These are phyloP conservation scores for Eurotiales sp. DNA, from an alignment of 2,329 filamentous ascomycete species.

Conservation along the genomic window DNA sequence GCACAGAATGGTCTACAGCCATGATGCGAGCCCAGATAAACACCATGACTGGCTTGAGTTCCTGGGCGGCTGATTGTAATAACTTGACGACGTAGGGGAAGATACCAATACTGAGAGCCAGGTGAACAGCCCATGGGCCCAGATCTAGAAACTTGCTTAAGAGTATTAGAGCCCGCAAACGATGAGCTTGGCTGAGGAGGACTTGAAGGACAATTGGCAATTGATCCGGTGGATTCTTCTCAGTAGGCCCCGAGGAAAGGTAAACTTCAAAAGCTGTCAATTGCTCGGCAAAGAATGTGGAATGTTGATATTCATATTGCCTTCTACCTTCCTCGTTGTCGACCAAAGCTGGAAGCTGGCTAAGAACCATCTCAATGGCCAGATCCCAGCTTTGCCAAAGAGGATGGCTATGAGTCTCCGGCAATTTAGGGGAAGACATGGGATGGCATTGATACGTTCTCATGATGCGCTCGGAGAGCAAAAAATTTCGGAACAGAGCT, in stretches of 20 bases:
- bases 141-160: slow-evolving; percentile 91
- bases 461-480: slow-evolving; percentile 94
- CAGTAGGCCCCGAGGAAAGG: slow-evolving; percentile 74
- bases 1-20: slow-evolving; percentile 90
- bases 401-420: slow-evolving; percentile 90
- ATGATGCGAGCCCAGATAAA: slow-evolving; percentile 98
- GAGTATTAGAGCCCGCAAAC: slow-evolving; percentile 83
- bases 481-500: slow-evolving; percentile 91
- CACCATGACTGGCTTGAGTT: slow-evolving; percentile 97
- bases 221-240: slow-evolving; percentile 86
- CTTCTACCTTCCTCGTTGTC: slow-evolving; percentile 72
- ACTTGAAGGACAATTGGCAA: slow-evolving; percentile 95
- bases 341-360: slow-evolving; percentile 77
- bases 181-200: slow-evolving; percentile 88
- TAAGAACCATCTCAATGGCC: slow-evolving; percentile 89
- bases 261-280: slow-evolving; percentile 97
- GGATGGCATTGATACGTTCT: slow-evolving; percentile 93
- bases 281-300: slow-evolving; percentile 94
- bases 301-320: slow-evolving; percentile 88
- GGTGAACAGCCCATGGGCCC: slow-evolving; percentile 97
- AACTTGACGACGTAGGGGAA: slow-evolving; percentile 99
- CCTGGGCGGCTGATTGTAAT: slow-evolving; percentile 87
- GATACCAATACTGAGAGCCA: slow-evolving; percentile 94
- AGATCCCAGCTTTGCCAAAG: slow-evolving; percentile 98
- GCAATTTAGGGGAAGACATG: slow-evolving; percentile 85